Base-by-base conservation (phyloP, 805 yeast genomes). In the Candida silvicultrix region DNA sequence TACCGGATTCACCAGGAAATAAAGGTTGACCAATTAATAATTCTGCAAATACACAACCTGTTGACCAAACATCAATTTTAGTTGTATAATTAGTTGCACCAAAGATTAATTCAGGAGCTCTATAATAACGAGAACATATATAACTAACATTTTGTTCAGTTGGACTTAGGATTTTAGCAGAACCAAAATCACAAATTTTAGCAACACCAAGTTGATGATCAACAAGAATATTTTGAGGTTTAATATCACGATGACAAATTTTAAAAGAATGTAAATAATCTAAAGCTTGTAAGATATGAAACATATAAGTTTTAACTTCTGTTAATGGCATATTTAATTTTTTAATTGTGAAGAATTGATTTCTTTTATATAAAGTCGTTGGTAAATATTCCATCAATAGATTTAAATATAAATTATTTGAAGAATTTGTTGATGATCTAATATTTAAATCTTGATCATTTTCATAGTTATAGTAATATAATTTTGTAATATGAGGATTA, bases 41-140 rank as follows among this genome's bases (percentile, higher is more conserved):
- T 68, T 94, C 99, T 5, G 98, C 98, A 88, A 94, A 89, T 20
- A 94, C 99, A 71, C 99, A 94, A 19, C 96, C 97, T 14, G 95
- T 89, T 14, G 96, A 87, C 99, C 99, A 94, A 41, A 94, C 80
- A 64, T 94, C 99, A 54, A 94, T 94, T 65, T 92, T 90, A 28
- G 97, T 89, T 8, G 98, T 89, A 67, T 94, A 94, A 66, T 90
- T 88, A 23, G 96, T 85, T 14, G 98, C 96, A 18, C 98, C 99
- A 70, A 94, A 94, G 49, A 94, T 94, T 56, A 94, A 78, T 67
- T 94, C 99, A 0, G 99, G 99, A 7, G 99, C 99, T 47, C 99
- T 75, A 68, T 94, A 94, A 68, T 92, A 94, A 56, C 99, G 77
- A 18, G 97, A 89, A 68, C 99, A 94, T 44, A 94, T 94, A 66